phyloP scores from a whole-genome alignment of 257 asterid species.

The Fraxinus cuspidata region DNA sequence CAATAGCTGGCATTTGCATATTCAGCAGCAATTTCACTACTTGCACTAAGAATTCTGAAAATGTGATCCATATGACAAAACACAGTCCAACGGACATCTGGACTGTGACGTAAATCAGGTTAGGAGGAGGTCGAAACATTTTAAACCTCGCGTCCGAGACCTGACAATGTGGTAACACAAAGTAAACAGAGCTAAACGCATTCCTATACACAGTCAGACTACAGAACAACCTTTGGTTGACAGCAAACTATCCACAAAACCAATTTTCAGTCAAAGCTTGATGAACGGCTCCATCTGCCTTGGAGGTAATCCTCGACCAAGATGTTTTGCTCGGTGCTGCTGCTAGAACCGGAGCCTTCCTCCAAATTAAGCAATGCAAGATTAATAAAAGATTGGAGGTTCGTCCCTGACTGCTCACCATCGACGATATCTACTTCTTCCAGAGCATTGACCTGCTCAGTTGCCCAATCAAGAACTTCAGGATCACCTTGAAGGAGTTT shows the following conservation, averaged over 20 bases:
- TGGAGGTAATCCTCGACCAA: slow-evolving; percentile 82
- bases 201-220: slow-evolving; percentile 27
- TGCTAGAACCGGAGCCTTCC: slow-evolving; percentile 65
- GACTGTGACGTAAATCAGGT: slow-evolving; percentile 28
- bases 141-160: slow-evolving; percentile 63
- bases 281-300: slow-evolving; percentile 79
- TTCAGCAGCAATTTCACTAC: slow-evolving; percentile 13
- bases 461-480: slow-evolving; percentile 58
- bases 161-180: slow-evolving; percentile 19
- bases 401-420: slow-evolving; percentile 49
- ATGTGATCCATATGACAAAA: not conserved
- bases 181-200: slow-evolving; percentile 11
- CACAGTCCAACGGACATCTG: slow-evolving; percentile 17
- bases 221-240: slow-evolving; percentile 21
- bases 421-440: slow-evolving; percentile 44
- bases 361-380: slow-evolving; percentile 74
- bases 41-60: slow-evolving; percentile 12
- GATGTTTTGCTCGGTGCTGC: slow-evolving; percentile 65
- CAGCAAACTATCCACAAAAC: not conserved
- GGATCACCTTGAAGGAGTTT: slow-evolving; percentile 74
- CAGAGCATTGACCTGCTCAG: slow-evolving; percentile 40
- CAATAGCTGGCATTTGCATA: not conserved
- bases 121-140: slow-evolving; percentile 57
- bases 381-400: slow-evolving; percentile 73
- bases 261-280: slow-evolving; percentile 59